Evolutionary conservation across 2,329 filamentous ascomycete species (phyloP).

Genomic region (Ophiostoma fasciatum): DNA sequence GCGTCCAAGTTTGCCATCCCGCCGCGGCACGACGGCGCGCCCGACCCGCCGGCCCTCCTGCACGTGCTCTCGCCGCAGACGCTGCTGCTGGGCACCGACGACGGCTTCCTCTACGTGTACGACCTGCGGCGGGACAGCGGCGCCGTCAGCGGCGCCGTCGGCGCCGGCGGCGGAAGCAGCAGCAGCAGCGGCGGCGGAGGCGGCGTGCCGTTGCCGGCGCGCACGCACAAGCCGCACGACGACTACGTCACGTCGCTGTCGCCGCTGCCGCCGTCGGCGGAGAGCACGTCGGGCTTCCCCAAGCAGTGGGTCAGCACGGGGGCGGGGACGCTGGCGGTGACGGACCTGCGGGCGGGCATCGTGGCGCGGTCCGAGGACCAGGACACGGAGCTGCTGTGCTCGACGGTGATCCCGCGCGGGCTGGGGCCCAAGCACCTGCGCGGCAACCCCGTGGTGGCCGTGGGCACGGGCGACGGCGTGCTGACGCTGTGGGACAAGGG

Average conservation of each 20-base stretch:
- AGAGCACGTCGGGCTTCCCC: slow-evolving; percentile 74
- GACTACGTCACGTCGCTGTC: slow-evolving; percentile 87
- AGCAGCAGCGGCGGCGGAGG: slow-evolving; percentile 14
- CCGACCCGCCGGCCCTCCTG: slow-evolving; percentile 51
- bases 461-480: slow-evolving; percentile 62
- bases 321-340: slow-evolving; percentile 78
- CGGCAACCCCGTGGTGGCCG: slow-evolving; percentile 62
- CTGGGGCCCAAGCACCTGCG: slow-evolving; percentile 50
- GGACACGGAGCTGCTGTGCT: slow-evolving; percentile 81
- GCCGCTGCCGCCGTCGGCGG: slow-evolving; percentile 62
- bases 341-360: slow-evolving; percentile 74
- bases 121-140: slow-evolving; percentile 50
- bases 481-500: slow-evolving; percentile 90
- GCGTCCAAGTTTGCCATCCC: slow-evolving; percentile 72
- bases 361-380: slow-evolving; percentile 86
- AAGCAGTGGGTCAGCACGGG: slow-evolving; percentile 95
- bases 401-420: slow-evolving; percentile 56
- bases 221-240: slow-evolving; percentile 74
- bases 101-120: slow-evolving; percentile 73
- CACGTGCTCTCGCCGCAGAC: slow-evolving; percentile 77
- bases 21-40: slow-evolving; percentile 29
- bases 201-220: slow-evolving; percentile 42
- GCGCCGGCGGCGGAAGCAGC: not conserved
- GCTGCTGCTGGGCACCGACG: slow-evolving; percentile 80
- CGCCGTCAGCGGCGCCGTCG: slow-evolving; percentile 34